phyloP scores from a whole-genome alignment of 345 rosid genomes.

The Euphorbia tirucalli region DNA sequence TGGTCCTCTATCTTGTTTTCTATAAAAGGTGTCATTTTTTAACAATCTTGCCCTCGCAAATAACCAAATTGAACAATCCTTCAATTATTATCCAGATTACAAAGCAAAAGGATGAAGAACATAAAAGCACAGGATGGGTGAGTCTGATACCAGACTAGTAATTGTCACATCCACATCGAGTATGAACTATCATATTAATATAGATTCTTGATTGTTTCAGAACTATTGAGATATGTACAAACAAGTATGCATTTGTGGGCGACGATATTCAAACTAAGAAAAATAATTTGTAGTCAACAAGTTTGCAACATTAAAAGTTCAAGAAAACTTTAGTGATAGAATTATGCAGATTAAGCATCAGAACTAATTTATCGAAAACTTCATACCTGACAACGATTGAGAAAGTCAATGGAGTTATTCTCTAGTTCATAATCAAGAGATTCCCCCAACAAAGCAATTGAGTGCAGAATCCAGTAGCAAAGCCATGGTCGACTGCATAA shows the following conservation, averaged over 20 bases:
- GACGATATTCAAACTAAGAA: background rate
- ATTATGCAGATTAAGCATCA: background rate
- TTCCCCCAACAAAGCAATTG: constrained; percentile 81
- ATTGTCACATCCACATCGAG: background rate
- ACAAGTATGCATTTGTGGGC: background rate
- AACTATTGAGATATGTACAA: background rate
- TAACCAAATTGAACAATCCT: background rate
- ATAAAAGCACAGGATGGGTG: background rate
- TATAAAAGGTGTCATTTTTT: background rate
- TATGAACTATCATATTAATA: background rate
- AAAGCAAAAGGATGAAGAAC: background rate
- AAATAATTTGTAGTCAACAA: background rate
- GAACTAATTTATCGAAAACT: background rate
- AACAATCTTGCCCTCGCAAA: background rate
- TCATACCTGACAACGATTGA: constrained; percentile 75
- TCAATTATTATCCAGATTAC: background rate
- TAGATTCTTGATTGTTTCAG: background rate
- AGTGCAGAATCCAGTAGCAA: constrained; percentile 95
- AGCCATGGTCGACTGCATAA: constrained; percentile 83
- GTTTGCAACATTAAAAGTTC: background rate
- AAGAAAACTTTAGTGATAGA: background rate
- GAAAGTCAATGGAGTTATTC: constrained; percentile 56
- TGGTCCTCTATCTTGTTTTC: background rate
- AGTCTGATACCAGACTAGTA: background rate
- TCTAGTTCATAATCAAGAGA: constrained; percentile 55